Percentiles rank a stretch among this genome's conserved stretches.
Conservation (phyloP, 1,139 yeast species). For the Casaregolazyma suthepensis region DNA sequence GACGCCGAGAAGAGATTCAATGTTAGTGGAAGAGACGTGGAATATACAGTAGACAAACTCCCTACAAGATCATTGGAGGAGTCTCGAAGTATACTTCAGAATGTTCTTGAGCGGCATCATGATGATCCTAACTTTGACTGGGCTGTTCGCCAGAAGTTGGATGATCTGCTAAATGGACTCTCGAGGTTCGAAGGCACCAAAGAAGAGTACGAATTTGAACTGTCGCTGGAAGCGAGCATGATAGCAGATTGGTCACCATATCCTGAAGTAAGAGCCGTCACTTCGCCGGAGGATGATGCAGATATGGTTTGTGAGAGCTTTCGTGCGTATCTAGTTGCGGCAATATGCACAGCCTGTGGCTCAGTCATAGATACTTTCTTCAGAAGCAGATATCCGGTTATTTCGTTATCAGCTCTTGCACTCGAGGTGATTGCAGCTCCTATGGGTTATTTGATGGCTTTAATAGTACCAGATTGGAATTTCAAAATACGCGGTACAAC, state of each 20-base stretch:
- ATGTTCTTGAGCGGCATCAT: constrained; percentile 40
- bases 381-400: constrained; percentile 48
- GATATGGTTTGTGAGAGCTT: constrained; percentile 47
- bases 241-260: constrained; percentile 54
- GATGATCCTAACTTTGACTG: constrained; percentile 48
- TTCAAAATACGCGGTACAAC: constrained; percentile 37
- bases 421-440: constrained; percentile 57
- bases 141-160: constrained; percentile 32
- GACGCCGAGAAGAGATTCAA: neutral
- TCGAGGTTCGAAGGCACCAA: constrained; percentile 14
- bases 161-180: constrained; percentile 22
- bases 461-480: constrained; percentile 45
- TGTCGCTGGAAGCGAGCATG: constrained; percentile 46
- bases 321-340: constrained; percentile 50
- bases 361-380: constrained; percentile 56
- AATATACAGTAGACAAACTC: constrained; percentile 19
- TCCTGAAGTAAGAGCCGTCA: constrained; percentile 46
- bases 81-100: constrained; percentile 40
- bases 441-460: constrained; percentile 38
- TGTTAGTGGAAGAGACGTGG: constrained; percentile 6
- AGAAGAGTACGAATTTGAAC: constrained; percentile 26
- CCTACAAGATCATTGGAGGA: constrained; percentile 28
- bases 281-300: constrained; percentile 36
- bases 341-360: constrained; percentile 53
- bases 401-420: constrained; percentile 42